phyloP scores from a whole-genome alignment of 768 basidiomycete genomes.

The Lyophyllum shimeji region DNA sequence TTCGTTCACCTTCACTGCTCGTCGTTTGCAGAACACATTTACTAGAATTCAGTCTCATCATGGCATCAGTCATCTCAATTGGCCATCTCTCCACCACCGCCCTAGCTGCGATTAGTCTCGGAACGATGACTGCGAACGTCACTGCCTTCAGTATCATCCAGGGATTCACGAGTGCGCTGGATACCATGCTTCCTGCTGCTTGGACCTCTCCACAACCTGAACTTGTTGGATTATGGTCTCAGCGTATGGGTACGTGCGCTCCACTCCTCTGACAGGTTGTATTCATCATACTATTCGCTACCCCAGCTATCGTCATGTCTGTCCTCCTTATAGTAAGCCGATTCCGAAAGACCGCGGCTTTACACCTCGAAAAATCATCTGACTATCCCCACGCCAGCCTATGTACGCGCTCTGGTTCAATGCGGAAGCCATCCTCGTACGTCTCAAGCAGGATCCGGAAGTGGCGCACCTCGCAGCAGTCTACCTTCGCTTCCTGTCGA shows the following conservation, averaged over 20 bases:
- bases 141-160: constrained; percentile 80
- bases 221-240: constrained; percentile 87
- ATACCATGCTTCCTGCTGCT: constrained; percentile 91
- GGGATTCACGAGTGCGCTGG: constrained; percentile 82
- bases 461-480: constrained; percentile 74
- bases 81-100: constrained; percentile 91
- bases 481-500: constrained; percentile 73
- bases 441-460: constrained; percentile 77
- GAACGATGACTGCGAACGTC: constrained; percentile 71
- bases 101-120: constrained; percentile 79
- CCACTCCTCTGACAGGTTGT: background rate
- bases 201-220: constrained; percentile 89
- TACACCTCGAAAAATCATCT: constrained; percentile 10
- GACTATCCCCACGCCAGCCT: constrained; percentile 41
- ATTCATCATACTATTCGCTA: background rate
- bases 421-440: constrained; percentile 75
- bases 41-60: constrained; percentile 83
- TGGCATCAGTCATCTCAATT: constrained; percentile 82
- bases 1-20: background rate
- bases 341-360: background rate
- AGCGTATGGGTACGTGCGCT: constrained; percentile 73
- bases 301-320: constrained; percentile 62
- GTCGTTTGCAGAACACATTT: constrained; percentile 58
- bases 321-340: constrained; percentile 57
- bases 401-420: constrained; percentile 79